Evolutionary conservation across 371 early-diverging fungal genomes (phyloP), one percentile per base, ranked within the genome.

Genomic region (Gilbertella persicaria): DNA sequence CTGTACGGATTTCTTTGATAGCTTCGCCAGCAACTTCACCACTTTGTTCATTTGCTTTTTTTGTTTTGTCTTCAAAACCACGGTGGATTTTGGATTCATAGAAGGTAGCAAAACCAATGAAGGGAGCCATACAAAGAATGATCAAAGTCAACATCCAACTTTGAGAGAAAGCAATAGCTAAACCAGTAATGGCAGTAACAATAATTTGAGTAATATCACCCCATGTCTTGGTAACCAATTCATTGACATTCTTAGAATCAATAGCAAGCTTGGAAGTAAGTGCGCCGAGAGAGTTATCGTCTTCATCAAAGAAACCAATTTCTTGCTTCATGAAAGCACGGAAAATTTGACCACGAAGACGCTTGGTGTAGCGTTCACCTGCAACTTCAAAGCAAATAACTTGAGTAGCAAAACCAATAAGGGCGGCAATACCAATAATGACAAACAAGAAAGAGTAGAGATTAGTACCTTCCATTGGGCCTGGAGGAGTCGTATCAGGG

Each of bases 1-100:
- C 94, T 3, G 97, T 96, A 35, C 96, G 86, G 48, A 97, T 89
- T 70, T 88, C 86, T 51, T 84, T 73, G 45, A 97, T 86, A 24
- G 92, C 91, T 66, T 97, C 97, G 60, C 82, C 79, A 40, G 93
- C 91, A 40, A 85, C 79, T 66, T 87, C 86, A 53, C 86, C 85
- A 36, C 88, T 80, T 23, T 80, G 72, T 60, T 85, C 83, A 53
- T 89, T 89, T 0, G 87, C 84, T 51, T 82, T 80, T 60, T 80
- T 76, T 38, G 80, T 84, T 58, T 84, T 74, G 45, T 72, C 70
- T 39, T 84, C 84, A 44, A 75, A 79, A 47, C 85, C 82, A 49
- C 73, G 71, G 13, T 74, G 67, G 21, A 75, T 71, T 25, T 64
- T 68, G 49, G 71, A 63, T 47, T 71, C 71, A 37, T 73, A 78